These are phyloP conservation scores for Geotrichum europaeum DNA, from an alignment of 1,139 yeast genomes.

Conservation along the genomic window DNA sequence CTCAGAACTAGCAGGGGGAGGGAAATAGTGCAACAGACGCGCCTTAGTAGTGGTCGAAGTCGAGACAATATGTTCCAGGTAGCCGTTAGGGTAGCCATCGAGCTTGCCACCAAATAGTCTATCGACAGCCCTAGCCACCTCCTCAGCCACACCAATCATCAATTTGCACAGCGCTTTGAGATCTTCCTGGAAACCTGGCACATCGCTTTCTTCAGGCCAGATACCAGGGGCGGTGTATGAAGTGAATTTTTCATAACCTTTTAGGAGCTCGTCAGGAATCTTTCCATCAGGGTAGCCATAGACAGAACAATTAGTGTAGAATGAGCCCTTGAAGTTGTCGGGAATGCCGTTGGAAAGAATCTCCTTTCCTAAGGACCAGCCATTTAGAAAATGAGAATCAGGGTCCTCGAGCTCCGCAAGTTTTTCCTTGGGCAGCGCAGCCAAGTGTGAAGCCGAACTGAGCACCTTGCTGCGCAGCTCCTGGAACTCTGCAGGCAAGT, in stretches of 20 bases:
- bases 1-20: slow-evolving; percentile 1
- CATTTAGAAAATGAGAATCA: slow-evolving; percentile 49
- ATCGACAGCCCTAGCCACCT: slow-evolving; percentile 53
- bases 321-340: slow-evolving; percentile 54
- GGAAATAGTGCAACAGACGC: slow-evolving; percentile 49
- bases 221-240: slow-evolving; percentile 48
- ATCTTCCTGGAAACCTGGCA: slow-evolving; percentile 29
- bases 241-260: slow-evolving; percentile 36
- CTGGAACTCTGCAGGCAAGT: slow-evolving; percentile 39
- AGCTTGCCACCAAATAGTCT: slow-evolving; percentile 34
- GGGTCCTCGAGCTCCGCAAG: slow-evolving; percentile 43
- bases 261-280: slow-evolving; percentile 38
- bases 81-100: slow-evolving; percentile 35
- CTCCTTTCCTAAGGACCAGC: slow-evolving; percentile 65
- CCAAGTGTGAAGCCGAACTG: slow-evolving; percentile 43
- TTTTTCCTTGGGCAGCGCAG: slow-evolving; percentile 38
- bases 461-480: slow-evolving; percentile 43
- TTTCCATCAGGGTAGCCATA: slow-evolving; percentile 42
- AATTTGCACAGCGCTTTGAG: slow-evolving; percentile 38
- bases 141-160: slow-evolving; percentile 47
- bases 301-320: slow-evolving; percentile 55
- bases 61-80: slow-evolving; percentile 43
- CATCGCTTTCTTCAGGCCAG: slow-evolving; percentile 45
- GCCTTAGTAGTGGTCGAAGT: slow-evolving; percentile 56
- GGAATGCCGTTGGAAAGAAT: slow-evolving; percentile 40